Percentiles rank a stretch among this genome's conserved stretches.
phyloP scores from a whole-genome alignment of 2,329 filamentous ascomycete genomes.

The Bipolaris victoriae region DNA sequence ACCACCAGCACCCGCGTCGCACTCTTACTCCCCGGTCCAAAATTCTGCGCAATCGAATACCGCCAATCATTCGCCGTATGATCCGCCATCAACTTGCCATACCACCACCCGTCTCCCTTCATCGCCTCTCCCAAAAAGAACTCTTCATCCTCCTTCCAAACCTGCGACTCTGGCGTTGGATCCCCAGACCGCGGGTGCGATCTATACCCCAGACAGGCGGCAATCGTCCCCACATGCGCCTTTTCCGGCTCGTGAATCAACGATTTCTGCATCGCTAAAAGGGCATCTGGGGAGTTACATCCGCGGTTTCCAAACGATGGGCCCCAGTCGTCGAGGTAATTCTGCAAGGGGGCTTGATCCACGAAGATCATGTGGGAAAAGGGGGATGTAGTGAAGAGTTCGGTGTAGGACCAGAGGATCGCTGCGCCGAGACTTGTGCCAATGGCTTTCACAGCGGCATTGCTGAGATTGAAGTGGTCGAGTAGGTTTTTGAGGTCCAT shows the following conservation, averaged over 20 bases:
- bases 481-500: constrained; percentile 36
- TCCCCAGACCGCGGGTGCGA: constrained; percentile 26
- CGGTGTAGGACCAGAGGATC: constrained; percentile 36
- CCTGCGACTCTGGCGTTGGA: constrained; percentile 9
- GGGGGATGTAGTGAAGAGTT: constrained; percentile 29
- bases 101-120: constrained; percentile 37
- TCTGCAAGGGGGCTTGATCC: constrained; percentile 38
- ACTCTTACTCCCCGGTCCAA: constrained; percentile 24
- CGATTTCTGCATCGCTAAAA: constrained; percentile 22
- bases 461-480: constrained; percentile 20
- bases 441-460: constrained; percentile 20
- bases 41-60: constrained; percentile 26
- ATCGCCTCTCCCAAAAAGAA: constrained; percentile 35
- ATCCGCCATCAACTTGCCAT: constrained; percentile 39
- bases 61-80: constrained; percentile 40
- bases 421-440: constrained; percentile 32
- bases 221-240: constrained; percentile 31
- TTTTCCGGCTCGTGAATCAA: constrained; percentile 18
- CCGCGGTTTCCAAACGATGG: constrained; percentile 29
- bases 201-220: constrained; percentile 33
- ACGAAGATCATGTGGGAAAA: constrained; percentile 37
- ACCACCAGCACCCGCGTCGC: constrained; percentile 30
- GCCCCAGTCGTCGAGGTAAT: constrained; percentile 35
- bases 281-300: constrained; percentile 24
- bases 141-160: constrained; percentile 30